These are phyloP conservation scores for Phialophora expanda DNA, from an alignment of 2,329 filamentous ascomycete genomes.

Conservation along the genomic window DNA sequence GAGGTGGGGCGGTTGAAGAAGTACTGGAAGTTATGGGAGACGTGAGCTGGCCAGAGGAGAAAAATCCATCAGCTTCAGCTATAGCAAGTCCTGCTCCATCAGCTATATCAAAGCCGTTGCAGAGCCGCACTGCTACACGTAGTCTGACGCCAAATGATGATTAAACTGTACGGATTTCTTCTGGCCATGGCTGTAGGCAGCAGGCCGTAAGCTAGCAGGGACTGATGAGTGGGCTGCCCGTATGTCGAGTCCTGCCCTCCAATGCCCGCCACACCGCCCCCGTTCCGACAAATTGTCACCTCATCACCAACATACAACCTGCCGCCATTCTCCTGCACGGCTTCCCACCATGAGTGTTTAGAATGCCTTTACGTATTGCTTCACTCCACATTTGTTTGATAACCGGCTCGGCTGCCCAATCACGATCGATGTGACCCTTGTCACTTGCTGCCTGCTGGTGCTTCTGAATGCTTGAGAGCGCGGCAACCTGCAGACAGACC, in stretches of 20 bases:
- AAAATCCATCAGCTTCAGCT: not conserved
- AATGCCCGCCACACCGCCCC: not conserved
- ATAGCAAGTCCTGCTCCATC: not conserved
- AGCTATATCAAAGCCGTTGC: not conserved
- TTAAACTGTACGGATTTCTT: not conserved
- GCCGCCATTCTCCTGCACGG: not conserved
- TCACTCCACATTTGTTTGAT: constrained; percentile 2
- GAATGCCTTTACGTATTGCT: not conserved
- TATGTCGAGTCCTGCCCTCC: not conserved
- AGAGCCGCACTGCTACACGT: not conserved
- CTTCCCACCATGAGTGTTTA: not conserved
- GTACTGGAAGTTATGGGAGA: not conserved
- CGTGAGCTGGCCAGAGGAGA: not conserved
- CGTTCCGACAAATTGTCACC: not conserved
- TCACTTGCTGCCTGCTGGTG: constrained; percentile 4
- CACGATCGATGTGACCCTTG: not conserved
- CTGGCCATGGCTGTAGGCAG: not conserved
- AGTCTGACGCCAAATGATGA: not conserved
- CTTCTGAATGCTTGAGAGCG: not conserved
- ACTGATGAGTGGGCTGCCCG: not conserved
- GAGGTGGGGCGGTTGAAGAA: not conserved
- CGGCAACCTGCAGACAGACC: constrained; percentile 2
- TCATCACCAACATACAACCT: not conserved
- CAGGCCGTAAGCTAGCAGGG: not conserved
- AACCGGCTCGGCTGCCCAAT: not conserved